Evolutionary conservation across 371 early-diverging fungal genomes (phyloP), one percentile per base, ranked within the genome.

Genomic region (Syncephalastrum racemosum): DNA sequence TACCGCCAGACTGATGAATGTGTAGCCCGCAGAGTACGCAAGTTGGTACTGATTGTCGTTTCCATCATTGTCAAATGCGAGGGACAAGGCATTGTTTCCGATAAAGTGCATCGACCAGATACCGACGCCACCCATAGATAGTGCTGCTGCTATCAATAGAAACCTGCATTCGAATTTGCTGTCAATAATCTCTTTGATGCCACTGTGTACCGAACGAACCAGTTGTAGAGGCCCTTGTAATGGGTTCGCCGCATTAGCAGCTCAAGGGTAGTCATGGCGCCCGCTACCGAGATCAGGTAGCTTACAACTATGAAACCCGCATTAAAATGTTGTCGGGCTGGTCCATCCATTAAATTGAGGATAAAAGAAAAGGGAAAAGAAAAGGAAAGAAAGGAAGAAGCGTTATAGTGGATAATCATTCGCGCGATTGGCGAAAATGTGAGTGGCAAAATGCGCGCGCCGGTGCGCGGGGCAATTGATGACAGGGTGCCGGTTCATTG

Each of bases 91-190:
- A 23, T 73, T 70, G 41, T 73, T 70, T 18, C 63, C 70, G 19
- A 67, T 70, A 39, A 75, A 75, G 56, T 75, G 75, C 75, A 71
- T 75, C 25, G 70, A 67, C 75, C 75, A 75, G 4, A 75, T 65
- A 25, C 66, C 60, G 20, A 69, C 72, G 39, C 65, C 68, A 25
- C 75, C 75, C 75, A 75, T 75, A 1, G 60, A 43, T 20, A 67
- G 54, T 2, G 75, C 67, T 27, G 75, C 60, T 31, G 69, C 53
- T 20, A 53, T 52, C 19, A 75, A 44, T 22, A 75, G 22, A 55
- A 71, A 74, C 64, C 70, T 70, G 42, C 12, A 22, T 20, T 15
- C 13, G 47, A 10, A 46, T 19, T 19, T 44, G 44, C 23, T 53
- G 22, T 20, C 10, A 41, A 42, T 41, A 19, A 42, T 53, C 14